Base-by-base conservation (phyloP, 176 grass and related monocot species). In the Phragmites australis region DNA sequence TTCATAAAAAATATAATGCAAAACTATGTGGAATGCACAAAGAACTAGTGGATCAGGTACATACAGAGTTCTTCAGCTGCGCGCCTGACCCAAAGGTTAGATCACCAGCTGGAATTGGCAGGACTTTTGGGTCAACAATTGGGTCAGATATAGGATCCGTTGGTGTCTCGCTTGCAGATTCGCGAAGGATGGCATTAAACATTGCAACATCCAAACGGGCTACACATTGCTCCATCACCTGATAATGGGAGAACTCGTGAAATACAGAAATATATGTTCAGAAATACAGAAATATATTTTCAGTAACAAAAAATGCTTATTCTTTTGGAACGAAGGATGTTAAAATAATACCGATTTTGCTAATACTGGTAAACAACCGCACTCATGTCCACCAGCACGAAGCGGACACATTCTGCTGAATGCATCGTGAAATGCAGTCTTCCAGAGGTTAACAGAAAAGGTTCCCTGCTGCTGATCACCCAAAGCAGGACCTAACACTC, bases 151-250 rank as follows among this genome's bases (percentile, higher is more conserved):
- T 85, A 70, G 97, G 97, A 87, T 99, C 93, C 48, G 90, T 99
- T 70, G 93, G 97, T 84, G 88, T 83, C 86, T 99, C 88, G 31
- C 26, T 52, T 57, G 84, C 87, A 68, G 93, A 91, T 89, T 96
- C 97, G 59, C 97, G 93, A 70, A 99, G 86, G 85, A 99, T 99
- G 68, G 93, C 92, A 91, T 99, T 99, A 60, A 99, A 99, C 88
- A 96, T 96, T 70, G 90, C 93, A 72, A 99, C 89, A 88, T 99
- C 97, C 72, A 96, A 82, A 70, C 93, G 82, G 21, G 84, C 80
- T 78, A 93, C 83, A 76, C 97, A 99, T 72, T 99, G 97, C 74
- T 93, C 93, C 93, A 93, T 99, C 68, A 99, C 92, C 97, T 99
- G 81, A 87, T 83, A 81, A 83, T 49, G 44, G 30, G 13, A 77